Conservation (phyloP, 2,329 filamentous ascomycete species). For the Polytolypa hystricis region DNA sequence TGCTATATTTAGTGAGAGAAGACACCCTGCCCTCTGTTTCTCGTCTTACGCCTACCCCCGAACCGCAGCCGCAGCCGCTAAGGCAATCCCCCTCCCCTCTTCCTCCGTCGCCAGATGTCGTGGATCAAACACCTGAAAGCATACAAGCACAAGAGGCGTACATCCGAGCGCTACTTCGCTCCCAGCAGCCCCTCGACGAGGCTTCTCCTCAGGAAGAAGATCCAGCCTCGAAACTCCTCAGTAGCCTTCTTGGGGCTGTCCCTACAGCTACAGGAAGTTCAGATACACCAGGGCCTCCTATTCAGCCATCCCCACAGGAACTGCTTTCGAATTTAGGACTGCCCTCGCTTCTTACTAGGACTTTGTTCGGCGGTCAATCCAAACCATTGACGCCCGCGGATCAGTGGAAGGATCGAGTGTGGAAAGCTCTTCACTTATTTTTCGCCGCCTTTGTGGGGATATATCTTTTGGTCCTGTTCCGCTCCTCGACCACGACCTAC, state of each 20-base stretch:
- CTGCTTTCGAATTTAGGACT: conserved; percentile 35
- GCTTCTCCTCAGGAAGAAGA: conserved; percentile 17
- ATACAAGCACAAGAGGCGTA: conserved; percentile 33
- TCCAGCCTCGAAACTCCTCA: conserved; percentile 27
- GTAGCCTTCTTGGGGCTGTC: conserved; percentile 23
- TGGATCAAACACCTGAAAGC: conserved; percentile 21
- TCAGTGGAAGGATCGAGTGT: conserved; percentile 30
- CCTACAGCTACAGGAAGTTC: conserved; percentile 17
- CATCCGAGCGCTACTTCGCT: conserved; percentile 30
- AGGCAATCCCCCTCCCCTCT: conserved; percentile 9
- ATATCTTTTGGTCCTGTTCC: conserved; percentile 37
- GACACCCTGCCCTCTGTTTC: conserved; percentile 12
- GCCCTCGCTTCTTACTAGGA: conserved; percentile 29
- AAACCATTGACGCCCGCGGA: conserved; percentile 28
- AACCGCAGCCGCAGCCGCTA: conserved; percentile 10
- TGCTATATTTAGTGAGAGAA: conserved; percentile 17
- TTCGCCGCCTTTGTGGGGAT: conserved; percentile 46
- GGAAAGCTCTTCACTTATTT: conserved; percentile 48
- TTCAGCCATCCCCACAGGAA: conserved; percentile 17
- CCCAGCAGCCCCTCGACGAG: conserved; percentile 15
- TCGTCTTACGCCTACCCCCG: conserved; percentile 9
- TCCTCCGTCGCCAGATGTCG: conserved; percentile 10
- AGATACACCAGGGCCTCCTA: conserved; percentile 11
- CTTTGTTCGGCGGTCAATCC: conserved; percentile 25
- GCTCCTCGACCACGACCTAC: conserved; percentile 20